Evolutionary conservation across 1,284 basidiomycete species (phyloP), one percentile per base, ranked within the genome.

Genomic region (Entoloma clypeatum): DNA sequence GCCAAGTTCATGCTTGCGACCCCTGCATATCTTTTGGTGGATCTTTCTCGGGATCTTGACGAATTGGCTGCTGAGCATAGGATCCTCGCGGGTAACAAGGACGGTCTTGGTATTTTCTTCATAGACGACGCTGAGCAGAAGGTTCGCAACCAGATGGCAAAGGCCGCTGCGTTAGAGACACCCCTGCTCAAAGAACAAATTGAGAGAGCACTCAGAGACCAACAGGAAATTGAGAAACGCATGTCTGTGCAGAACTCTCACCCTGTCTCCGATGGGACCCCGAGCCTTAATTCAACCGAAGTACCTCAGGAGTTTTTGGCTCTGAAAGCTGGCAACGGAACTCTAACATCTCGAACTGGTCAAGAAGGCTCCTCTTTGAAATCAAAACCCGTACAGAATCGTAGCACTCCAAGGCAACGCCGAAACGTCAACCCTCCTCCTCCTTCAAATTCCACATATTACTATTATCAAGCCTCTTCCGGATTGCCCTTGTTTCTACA

Each of bases 1-100:
- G 79, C 93, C 25, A 94, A 92, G 55, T 96, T 98, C 67, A 96
- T 98, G 90, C 81, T 99, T 14, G 93, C 92, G 8, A 90, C 93
- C 0, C 92, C 95, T 0, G 73, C 81, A 5, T 86, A 94, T 57
- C 75, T 96, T 49, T 71, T 86, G 31, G 59, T 71, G 8, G 84
- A 92, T 55, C 75, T 97, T 10, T 73, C 78, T 0, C 71, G 67
- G 32, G 91, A 98, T 50, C 65, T 94, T 6, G 78, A 79, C 30
- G 83, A 87, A 49, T 71, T 98, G 3, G 74, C 70, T 2, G 56
- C 69, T 1, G 90, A 94, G 61, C 75, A 83, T 43, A 71, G 79
- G 11, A 63, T 77, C 17, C 68, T 92, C 14, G 60, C 67, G 7
- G 68, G 72, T 25, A 75, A 81, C 63, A 75, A 81, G 16, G 92